Base-by-base conservation (phyloP, 2,329 filamentous ascomycete species). In the Arthroderma sp. region DNA sequence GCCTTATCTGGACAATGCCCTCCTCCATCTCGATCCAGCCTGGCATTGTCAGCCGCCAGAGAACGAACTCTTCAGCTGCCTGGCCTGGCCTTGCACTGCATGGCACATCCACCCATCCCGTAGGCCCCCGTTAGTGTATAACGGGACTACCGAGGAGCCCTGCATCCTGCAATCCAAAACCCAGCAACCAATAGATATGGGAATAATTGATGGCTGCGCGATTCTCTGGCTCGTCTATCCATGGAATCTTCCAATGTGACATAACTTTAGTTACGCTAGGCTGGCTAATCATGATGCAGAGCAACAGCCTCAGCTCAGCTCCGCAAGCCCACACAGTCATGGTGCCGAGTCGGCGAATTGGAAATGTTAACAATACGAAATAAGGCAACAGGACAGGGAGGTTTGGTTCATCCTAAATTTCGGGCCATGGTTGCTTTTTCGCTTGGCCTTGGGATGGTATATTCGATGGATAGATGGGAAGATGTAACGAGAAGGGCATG, bases 401-500 rank as follows among this genome's bases (percentile, higher is more conserved):
- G 23, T 19, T 15, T n/a, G 25, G 47, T 51, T 51, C 28, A 25
- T 31, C 15, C 28, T 51, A 13, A 51, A 51, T 17, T 51, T 19
- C 8, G 19, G 47, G n/a, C n/a, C 25, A 51, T 51, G 25, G 13
- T 51, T 51, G 47, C 47, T 51, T 51, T 43, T 51, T 51, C 28
- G 47, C 47, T 51, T 28, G 25, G 47, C 47, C 25, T 47, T n/a
- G 44, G 9, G 47, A 31, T 31, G 28, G 7, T 3, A 31, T 31
- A 31, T 31, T 3, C 7, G 28, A 7, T 31, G 7, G 7, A 7
- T 31, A 3, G 28, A 31, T 31, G 28, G 28, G 28, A 31, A 4
- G 28, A 3, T n/a, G 35, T 38, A n/a, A 31, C 28, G 35, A 38
- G 35, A 9, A 13, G 4, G 35, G n/a, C n/a, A n/a, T n/a, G n/a